Percentiles rank a stretch among this genome's conserved stretches.
Evolutionary conservation across 306 rosid species (phyloP).

Genomic region (Comarum palustre): DNA sequence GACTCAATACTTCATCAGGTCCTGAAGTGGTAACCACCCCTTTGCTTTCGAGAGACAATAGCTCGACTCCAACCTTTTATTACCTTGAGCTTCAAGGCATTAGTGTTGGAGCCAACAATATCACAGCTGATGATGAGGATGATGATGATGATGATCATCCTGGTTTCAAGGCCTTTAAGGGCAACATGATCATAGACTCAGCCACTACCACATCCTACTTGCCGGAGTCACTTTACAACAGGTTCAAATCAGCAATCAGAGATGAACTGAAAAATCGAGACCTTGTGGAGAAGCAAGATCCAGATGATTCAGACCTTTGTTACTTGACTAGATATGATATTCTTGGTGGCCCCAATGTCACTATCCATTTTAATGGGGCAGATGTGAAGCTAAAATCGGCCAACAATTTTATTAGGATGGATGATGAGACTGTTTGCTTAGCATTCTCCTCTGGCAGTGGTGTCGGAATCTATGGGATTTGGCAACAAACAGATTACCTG

Average conservation of each 20-base stretch:
- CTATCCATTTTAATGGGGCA: conserved; percentile 39
- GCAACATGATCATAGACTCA: conserved; percentile 41
- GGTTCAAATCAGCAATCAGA: conserved; percentile 21
- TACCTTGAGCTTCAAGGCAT: conserved; percentile 17
- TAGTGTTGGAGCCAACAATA: neutral
- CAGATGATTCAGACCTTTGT: conserved; percentile 22
- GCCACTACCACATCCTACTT: conserved; percentile 34
- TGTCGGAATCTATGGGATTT: conserved; percentile 35
- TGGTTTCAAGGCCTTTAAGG: neutral
- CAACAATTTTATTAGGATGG: conserved; percentile 30
- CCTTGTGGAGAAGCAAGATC: conserved; percentile 6
- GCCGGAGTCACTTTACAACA: conserved; percentile 18
- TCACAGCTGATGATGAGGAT: neutral
- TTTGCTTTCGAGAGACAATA: neutral
- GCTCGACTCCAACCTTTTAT: neutral
- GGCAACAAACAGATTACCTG: conserved; percentile 41
- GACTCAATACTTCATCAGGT: neutral
- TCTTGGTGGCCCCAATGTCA: conserved; percentile 22
- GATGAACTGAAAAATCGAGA: neutral
- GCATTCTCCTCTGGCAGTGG: conserved; percentile 17
- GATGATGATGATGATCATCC: too few relatives aligned
- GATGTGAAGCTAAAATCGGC: conserved; percentile 26
- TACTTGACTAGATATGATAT: conserved; percentile 8
- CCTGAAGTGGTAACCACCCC: conserved; percentile 8
- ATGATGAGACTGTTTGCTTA: conserved; percentile 26